A percentile compares a stretch with the other conserved stretches of the same genome.
Conservation (phyloP, 1,284 basidiomycete genomes). For the Microbotryum scabiosae region DNA sequence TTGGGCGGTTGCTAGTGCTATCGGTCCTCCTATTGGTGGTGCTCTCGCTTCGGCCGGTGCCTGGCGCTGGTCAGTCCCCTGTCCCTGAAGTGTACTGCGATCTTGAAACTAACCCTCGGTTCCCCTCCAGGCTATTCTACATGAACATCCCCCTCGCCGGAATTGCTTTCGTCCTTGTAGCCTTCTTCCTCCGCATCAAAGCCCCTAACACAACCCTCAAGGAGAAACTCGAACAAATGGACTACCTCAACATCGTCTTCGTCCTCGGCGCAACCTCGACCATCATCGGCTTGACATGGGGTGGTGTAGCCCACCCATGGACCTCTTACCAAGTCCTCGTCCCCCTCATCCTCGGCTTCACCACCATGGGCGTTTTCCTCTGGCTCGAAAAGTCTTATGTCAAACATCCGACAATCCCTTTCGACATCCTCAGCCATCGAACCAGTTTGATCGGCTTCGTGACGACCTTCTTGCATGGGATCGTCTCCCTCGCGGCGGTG, state of each 20-base stretch:
- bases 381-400: constrained; percentile 20
- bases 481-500: constrained; percentile 23
- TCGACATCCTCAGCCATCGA: constrained; percentile 36
- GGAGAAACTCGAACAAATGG: constrained; percentile 37
- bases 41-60: constrained; percentile 39
- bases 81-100: not conserved
- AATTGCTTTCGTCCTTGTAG: constrained; percentile 20
- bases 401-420: constrained; percentile 37
- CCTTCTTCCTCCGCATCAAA: constrained; percentile 33
- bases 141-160: constrained; percentile 32
- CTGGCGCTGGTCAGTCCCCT: constrained; percentile 45
- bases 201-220: constrained; percentile 33
- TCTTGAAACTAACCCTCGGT: constrained; percentile 5
- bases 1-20: constrained; percentile 25
- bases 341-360: constrained; percentile 38
- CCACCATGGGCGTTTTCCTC: constrained; percentile 37
- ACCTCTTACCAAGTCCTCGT: constrained; percentile 34
- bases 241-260: constrained; percentile 35
- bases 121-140: constrained; percentile 13
- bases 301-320: constrained; percentile 40
- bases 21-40: constrained; percentile 42
- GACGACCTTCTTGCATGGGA: constrained; percentile 39
- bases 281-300: constrained; percentile 40
- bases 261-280: constrained; percentile 15
- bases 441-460: constrained; percentile 37